These are phyloP conservation scores for Kazachstania martiniae DNA, from an alignment of 805 yeast species.

Conservation along the genomic window DNA sequence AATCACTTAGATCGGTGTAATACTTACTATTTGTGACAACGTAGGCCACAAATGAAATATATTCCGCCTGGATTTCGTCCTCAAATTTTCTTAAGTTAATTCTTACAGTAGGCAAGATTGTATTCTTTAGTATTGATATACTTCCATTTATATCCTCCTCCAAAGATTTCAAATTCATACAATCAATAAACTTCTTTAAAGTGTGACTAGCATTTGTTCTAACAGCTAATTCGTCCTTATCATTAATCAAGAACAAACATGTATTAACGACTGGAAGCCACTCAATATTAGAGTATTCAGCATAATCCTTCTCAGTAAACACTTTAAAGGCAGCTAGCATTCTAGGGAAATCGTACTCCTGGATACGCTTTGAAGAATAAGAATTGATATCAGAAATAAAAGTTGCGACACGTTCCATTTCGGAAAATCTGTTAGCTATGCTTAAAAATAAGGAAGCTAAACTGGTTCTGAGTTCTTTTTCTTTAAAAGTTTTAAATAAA, in stretches of 20 bases:
- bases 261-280: slow-evolving; percentile 76
- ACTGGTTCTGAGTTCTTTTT: slow-evolving; percentile 49
- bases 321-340: slow-evolving; percentile 56
- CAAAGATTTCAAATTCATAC: slow-evolving; percentile 27
- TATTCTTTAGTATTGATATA: slow-evolving; percentile 34
- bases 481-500: slow-evolving; percentile 48
- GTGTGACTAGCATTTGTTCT: slow-evolving; percentile 65
- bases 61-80: slow-evolving; percentile 64
- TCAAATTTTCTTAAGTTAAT: slow-evolving; percentile 50
- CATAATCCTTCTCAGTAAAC: slow-evolving; percentile 47
- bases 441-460: slow-evolving; percentile 50
- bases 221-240: slow-evolving; percentile 67
- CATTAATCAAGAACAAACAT: slow-evolving; percentile 60
- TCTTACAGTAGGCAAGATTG: slow-evolving; percentile 55
- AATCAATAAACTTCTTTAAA: slow-evolving; percentile 56
- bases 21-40: slow-evolving; percentile 39
- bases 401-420: slow-evolving; percentile 35
- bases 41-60: slow-evolving; percentile 53
- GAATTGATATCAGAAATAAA: slow-evolving; percentile 63
- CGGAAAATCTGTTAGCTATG: slow-evolving; percentile 43
- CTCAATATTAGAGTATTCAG: slow-evolving; percentile 37
- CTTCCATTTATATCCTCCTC: slow-evolving; percentile 18
- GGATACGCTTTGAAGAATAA: slow-evolving; percentile 47
- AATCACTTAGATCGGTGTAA: slow-evolving; percentile 45
- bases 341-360: slow-evolving; percentile 70